phyloP scores from a whole-genome alignment of 257 asterid genomes.

The Avicennia marina region DNA sequence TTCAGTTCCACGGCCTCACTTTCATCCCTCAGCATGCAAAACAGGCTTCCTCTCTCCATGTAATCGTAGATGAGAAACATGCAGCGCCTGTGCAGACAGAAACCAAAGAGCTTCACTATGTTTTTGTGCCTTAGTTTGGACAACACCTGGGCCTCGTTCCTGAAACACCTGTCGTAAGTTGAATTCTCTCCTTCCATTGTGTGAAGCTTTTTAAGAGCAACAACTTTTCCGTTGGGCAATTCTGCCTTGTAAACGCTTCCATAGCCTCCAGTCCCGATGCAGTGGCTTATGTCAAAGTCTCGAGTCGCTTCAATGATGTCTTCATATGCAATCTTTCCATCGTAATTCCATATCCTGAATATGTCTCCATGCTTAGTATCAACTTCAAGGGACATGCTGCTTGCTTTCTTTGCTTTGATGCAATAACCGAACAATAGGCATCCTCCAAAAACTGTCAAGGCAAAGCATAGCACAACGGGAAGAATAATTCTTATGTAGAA shows the following conservation, averaged over 20 bases:
- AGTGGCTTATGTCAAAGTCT: not conserved
- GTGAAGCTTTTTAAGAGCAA: not conserved
- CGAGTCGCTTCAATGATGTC: not conserved
- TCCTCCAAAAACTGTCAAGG: not conserved
- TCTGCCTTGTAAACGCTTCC: constrained; percentile 14
- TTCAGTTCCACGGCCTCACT: not conserved
- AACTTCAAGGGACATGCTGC: not conserved
- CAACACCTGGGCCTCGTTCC: not conserved
- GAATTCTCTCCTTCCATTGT: not conserved
- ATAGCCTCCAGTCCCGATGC: constrained; percentile 13
- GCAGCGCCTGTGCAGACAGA: not conserved
- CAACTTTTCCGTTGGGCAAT: not conserved
- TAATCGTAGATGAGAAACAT: not conserved
- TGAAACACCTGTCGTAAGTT: not conserved
- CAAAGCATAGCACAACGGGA: too few relatives aligned
- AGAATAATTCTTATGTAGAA: too few relatives aligned
- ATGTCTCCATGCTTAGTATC: not conserved
- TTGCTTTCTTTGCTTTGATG: not conserved
- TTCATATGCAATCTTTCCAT: constrained; percentile 6
- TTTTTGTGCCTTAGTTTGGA: not conserved
- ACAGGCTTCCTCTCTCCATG: constrained; percentile 1
- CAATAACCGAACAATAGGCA: not conserved
- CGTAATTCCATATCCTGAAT: not conserved
- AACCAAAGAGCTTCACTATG: not conserved
- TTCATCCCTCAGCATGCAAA: not conserved